These are phyloP conservation scores for Globisporangium camurandrum DNA, from an alignment of 352 stramenopile species.

Conservation along the genomic window DNA sequence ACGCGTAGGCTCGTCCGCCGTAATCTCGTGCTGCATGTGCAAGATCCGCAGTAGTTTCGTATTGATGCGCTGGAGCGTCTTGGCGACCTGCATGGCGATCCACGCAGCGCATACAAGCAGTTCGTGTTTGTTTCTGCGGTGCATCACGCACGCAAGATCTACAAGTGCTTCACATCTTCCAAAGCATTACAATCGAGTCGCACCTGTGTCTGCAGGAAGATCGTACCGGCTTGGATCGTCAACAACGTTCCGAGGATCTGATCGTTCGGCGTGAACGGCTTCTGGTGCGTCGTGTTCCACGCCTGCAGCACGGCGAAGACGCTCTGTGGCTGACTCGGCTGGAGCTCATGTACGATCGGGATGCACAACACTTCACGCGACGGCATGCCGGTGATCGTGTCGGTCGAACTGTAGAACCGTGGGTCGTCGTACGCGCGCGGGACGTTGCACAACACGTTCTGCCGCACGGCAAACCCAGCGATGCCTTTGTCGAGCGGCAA, in stretches of 20 bases:
- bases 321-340: constrained; percentile 20
- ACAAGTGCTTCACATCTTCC: too few species aligned
- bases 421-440: constrained; percentile 61
- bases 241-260: constrained; percentile 57
- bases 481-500: constrained; percentile 70
- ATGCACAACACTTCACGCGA: constrained; percentile 62
- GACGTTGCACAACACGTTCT: constrained; percentile 57
- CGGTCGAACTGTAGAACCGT: constrained; percentile 68
- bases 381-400: constrained; percentile 50
- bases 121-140: not conserved
- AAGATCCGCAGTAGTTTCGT: constrained; percentile 49
- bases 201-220: constrained; percentile 45
- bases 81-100: constrained; percentile 10
- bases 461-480: constrained; percentile 35
- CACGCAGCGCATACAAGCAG: not conserved
- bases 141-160: too few species aligned
- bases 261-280: constrained; percentile 67
- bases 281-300: constrained; percentile 69
- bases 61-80: constrained; percentile 51
- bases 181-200: not conserved
- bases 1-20: not conserved
- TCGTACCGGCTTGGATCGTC: constrained; percentile 46
- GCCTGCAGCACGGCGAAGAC: constrained; percentile 58
- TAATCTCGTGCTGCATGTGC: constrained; percentile 36
- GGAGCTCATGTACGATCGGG: constrained; percentile 51